Evolutionary conservation across 768 basidiomycete species (phyloP).

Genomic region (Kondoa malvinella): DNA sequence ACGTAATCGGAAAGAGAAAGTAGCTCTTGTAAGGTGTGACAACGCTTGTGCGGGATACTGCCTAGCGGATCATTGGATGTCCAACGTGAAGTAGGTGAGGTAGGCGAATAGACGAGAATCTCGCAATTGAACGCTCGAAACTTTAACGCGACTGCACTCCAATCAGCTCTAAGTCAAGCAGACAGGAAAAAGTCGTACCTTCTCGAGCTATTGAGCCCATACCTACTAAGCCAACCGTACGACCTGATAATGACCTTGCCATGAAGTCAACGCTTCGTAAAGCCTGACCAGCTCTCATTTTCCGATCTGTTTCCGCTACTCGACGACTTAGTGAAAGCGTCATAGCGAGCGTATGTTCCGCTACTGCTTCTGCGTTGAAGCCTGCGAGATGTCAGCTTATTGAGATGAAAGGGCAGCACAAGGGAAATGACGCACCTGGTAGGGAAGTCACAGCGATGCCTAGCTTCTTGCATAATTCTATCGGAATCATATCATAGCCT

Average conservation of each 20-base stretch:
- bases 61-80: conserved; percentile 26
- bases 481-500: background rate
- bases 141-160: conserved; percentile 36
- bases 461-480: background rate
- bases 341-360: background rate
- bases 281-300: background rate
- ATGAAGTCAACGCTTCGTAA: conserved; percentile 8
- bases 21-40: conserved; percentile 42
- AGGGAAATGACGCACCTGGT: background rate
- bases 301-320: background rate
- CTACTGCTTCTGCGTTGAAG: conserved; percentile 1
- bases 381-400: background rate
- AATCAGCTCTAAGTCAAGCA: background rate
- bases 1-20: conserved; percentile 44
- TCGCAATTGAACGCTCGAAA: conserved; percentile 8
- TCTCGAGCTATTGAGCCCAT: conserved; percentile 43
- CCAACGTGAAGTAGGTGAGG: conserved; percentile 7
- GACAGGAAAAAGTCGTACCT: background rate
- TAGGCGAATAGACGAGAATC: conserved; percentile 10
- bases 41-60: conserved; percentile 45
- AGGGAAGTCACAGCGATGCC: conserved; percentile 4
- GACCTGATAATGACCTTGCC: conserved; percentile 34
- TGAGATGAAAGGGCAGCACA: background rate
- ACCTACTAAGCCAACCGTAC: conserved; percentile 47
- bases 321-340: background rate